Percentiles rank a stretch among this genome's conserved stretches.
Evolutionary conservation across 495 filamentous ascomycete genomes (phyloP).

Genomic region (Friedmanniomyces simplex): DNA sequence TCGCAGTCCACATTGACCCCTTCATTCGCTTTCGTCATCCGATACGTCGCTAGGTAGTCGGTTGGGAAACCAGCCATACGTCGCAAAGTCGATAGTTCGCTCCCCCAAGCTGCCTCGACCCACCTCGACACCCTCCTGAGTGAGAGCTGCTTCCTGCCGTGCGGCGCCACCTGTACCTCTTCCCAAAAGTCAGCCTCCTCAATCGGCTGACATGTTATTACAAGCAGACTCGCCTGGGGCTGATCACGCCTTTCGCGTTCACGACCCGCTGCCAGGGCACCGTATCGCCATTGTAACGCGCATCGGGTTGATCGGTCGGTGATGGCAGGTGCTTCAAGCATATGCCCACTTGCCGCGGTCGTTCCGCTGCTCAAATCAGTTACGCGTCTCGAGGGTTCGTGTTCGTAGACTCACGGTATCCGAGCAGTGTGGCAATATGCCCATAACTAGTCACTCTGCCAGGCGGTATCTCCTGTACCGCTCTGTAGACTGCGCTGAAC

Average conservation of each 20-base stretch:
- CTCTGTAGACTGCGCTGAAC: slow-evolving; percentile 71
- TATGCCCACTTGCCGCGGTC: slow-evolving; percentile 62
- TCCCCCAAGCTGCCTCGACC: slow-evolving; percentile 28
- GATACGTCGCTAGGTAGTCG: slow-evolving; percentile 30
- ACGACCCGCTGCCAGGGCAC: slow-evolving; percentile 95
- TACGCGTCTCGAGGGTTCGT: background rate
- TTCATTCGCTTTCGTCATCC: slow-evolving; percentile 14
- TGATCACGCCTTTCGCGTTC: slow-evolving; percentile 75
- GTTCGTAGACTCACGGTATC: slow-evolving; percentile 53
- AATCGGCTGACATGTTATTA: too few species aligned
- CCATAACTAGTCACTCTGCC: slow-evolving; percentile 83
- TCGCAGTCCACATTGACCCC: background rate
- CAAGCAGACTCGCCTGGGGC: slow-evolving; percentile 51
- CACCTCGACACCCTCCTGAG: slow-evolving; percentile 30
- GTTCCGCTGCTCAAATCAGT: slow-evolving; percentile 14
- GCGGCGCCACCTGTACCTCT: slow-evolving; percentile 22
- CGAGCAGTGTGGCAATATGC: slow-evolving; percentile 72
- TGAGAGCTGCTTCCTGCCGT: slow-evolving; percentile 29
- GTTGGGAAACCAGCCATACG: slow-evolving; percentile 33
- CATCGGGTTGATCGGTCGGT: slow-evolving; percentile 28
- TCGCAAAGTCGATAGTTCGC: slow-evolving; percentile 24
- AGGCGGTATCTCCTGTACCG: slow-evolving; percentile 71
- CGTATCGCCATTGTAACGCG: slow-evolving; percentile 55
- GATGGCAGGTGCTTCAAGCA: slow-evolving; percentile 75
- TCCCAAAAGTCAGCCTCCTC: slow-evolving; percentile 20